Evolutionary conservation across 2,329 filamentous ascomycete species (phyloP).

Genomic region (Rachicladosporium sp.): DNA sequence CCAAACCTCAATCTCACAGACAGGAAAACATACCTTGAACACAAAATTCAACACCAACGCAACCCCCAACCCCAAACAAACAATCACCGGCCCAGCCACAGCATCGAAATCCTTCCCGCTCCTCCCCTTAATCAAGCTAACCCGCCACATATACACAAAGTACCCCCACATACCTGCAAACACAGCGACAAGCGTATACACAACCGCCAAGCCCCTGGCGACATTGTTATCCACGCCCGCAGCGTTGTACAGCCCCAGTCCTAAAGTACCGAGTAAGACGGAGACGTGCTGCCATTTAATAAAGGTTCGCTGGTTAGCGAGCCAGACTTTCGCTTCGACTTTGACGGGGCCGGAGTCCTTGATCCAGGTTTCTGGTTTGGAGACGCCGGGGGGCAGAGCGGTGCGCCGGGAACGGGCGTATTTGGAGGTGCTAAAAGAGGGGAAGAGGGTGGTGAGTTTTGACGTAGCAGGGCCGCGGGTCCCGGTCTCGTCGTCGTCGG

Average conservation of each 20-base stretch:
- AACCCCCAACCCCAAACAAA: constrained; percentile 65
- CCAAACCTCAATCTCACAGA: too few relatives aligned
- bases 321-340: constrained; percentile 96
- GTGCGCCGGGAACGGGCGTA: constrained; percentile 48
- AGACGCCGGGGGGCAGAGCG: constrained; percentile 73
- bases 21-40: constrained; percentile 55
- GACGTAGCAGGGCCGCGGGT: constrained; percentile 31
- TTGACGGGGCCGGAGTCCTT: constrained; percentile 87
- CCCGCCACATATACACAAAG: constrained; percentile 62
- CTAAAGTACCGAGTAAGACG: constrained; percentile 72
- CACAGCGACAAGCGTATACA: constrained; percentile 68
- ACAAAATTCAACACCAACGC: constrained; percentile 79
- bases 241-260: constrained; percentile 77
- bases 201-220: constrained; percentile 65
- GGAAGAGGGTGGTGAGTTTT: constrained; percentile 59
- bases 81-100: constrained; percentile 67
- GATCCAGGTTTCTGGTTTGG: constrained; percentile 74
- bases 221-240: constrained; percentile 63
- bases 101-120: constrained; percentile 93
- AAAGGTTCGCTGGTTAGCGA: constrained; percentile 95
- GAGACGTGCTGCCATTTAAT: constrained; percentile 97
- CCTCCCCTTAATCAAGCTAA: constrained; percentile 67
- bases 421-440: constrained; percentile 69
- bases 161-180: constrained; percentile 86
- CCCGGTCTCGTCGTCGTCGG: constrained; percentile 39